Evolutionary conservation across 768 basidiomycete genomes (phyloP).

Genomic region (Termitomyces sp.): DNA sequence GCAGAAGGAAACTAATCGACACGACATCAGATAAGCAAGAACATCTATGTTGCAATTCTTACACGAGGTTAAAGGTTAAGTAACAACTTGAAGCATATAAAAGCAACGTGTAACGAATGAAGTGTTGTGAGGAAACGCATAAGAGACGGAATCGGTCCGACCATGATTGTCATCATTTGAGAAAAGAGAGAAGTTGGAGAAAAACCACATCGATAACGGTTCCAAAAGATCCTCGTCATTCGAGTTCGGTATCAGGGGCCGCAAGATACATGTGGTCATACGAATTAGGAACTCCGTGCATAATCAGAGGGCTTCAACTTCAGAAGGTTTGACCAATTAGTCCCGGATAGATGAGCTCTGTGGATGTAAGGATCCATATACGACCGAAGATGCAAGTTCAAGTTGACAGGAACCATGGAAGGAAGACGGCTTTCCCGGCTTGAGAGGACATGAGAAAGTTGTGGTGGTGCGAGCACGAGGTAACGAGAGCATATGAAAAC

Average conservation of each 20-base stretch:
- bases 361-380: neutral
- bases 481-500: neutral
- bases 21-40: constrained; percentile 1
- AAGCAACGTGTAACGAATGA: neutral
- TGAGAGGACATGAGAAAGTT: neutral
- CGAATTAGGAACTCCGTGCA: neutral
- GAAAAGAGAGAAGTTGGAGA: neutral
- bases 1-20: neutral
- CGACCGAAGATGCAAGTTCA: too few relatives aligned
- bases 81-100: neutral
- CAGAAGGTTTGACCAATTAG: neutral
- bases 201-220: neutral
- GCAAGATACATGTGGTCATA: neutral
- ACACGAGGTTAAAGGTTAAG: neutral
- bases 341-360: neutral
- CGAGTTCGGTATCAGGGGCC: neutral
- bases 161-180: neutral
- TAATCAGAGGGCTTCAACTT: neutral
- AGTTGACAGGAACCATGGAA: neutral
- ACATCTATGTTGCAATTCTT: neutral
- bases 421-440: neutral
- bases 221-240: neutral
- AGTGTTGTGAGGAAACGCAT: neutral
- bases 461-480: neutral
- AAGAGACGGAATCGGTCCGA: neutral